Evolutionary conservation across 1,284 basidiomycete species (phyloP), one percentile per base, ranked within the genome.

Genomic region (Tranzscheliella williamsii): DNA sequence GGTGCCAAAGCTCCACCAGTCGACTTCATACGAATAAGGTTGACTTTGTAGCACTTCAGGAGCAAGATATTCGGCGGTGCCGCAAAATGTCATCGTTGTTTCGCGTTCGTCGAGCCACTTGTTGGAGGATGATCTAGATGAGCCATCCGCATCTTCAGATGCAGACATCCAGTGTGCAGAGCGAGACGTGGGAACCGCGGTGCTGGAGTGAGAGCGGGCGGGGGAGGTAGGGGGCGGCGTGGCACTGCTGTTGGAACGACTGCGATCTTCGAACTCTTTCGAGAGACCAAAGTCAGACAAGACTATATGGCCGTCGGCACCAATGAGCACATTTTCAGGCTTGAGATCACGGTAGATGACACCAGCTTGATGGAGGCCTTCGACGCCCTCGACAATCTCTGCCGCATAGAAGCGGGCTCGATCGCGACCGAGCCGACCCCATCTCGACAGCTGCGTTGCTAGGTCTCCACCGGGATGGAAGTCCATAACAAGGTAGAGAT

Each of bases 391-490:
- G 43, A 91, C 89, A 37, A 99, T 95, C 81, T 99, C 95, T 58
- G 95, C 94, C 42, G 95, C 95, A 78, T 99, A 99, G 81, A 98
- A 98, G 53, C 91, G 85, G 23, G 94, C 89, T 27, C 90, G 91
- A 60, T 96, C 81, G 95, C 95, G 32, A 89, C 82, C 24, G 96
- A 84, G 79, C 91, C 97, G 78, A 91, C 97, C 40, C 91, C 92
- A 11, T 91, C 95, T 54, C 90, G 84, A 42, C 88, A 90, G 57
- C 62, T 73, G 48, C 38, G 61, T 17, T 91, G 92, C 34, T 91
- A 87, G 83, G 97, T 98, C 94, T 51, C 94, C 94, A 31, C 94
- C 94, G 87, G 95, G 94, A 81, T 95, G 98, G 80, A 97, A 98
- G 48, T 77, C 75, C 73, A 77, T 76, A 56, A 73, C 75, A 18